These are phyloP conservation scores for Sabuloglossum arenarium DNA, from an alignment of 495 filamentous ascomycete genomes.

Conservation along the genomic window DNA sequence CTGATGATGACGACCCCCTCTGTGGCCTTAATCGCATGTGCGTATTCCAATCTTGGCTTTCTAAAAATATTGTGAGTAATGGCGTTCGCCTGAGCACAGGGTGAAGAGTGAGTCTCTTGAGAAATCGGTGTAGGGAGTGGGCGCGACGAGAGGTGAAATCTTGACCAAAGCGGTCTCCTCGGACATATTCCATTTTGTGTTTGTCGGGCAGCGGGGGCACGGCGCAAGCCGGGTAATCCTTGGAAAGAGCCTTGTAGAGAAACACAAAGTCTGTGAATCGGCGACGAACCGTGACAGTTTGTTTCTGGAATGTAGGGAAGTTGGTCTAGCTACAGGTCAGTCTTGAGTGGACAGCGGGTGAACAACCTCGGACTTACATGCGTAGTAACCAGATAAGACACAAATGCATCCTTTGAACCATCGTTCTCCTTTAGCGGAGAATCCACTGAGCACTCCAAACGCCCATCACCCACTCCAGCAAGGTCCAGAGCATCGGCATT, in stretches of 20 bases:
- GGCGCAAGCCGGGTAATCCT: conserved; percentile 76
- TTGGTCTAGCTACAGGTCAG: conserved; percentile 40
- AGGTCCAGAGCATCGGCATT: conserved; percentile 37
- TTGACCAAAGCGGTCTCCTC: conserved; percentile 79
- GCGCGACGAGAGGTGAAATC: conserved; percentile 86
- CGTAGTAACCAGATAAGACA: conserved; percentile 86
- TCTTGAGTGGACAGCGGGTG: not conserved
- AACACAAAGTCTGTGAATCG: conserved; percentile 97
- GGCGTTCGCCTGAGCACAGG: conserved; percentile 69
- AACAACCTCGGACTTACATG: conserved; percentile 34
- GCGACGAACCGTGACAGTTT: conserved; percentile 54
- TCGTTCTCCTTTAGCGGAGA: conserved; percentile 81
- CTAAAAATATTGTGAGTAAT: conserved; percentile 73
- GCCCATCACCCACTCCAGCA: conserved; percentile 52
- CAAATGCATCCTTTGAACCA: conserved; percentile 92
- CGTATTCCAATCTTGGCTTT: conserved; percentile 86
- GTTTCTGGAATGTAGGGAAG: conserved; percentile 74
- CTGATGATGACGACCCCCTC: conserved; percentile 33
- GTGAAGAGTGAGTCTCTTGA: conserved; percentile 70
- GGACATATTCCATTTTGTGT: conserved; percentile 96
- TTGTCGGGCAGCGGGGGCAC: conserved; percentile 94
- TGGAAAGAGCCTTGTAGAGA: conserved; percentile 70
- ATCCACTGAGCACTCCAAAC: conserved; percentile 63
- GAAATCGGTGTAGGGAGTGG: conserved; percentile 79
- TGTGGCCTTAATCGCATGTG: conserved; percentile 63